Conservation (phyloP, 169 alveolate genomes). For the Plasmodium fragile region DNA sequence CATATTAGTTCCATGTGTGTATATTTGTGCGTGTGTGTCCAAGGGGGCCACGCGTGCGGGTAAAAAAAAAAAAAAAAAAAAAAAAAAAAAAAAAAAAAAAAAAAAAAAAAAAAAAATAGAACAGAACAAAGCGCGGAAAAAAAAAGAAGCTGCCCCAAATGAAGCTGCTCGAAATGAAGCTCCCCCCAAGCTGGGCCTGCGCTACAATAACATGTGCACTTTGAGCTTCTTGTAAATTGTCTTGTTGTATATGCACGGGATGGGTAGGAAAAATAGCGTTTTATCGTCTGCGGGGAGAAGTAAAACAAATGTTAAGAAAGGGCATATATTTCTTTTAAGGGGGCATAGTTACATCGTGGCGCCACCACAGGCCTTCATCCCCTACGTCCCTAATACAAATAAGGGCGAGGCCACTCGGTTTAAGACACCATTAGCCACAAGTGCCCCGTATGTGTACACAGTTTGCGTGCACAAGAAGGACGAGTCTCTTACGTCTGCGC, state of each 20-base stretch:
- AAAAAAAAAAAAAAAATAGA: conserved; percentile 13
- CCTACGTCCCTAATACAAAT: not conserved
- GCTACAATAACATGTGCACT: conserved; percentile 64
- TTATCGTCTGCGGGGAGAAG: conserved; percentile 16
- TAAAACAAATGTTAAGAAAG: conserved; percentile 19
- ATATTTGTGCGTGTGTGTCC: not conserved
- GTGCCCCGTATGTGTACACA: not conserved
- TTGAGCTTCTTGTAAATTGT: conserved; percentile 63
- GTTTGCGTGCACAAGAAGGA: not conserved
- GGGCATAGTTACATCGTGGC: not conserved
- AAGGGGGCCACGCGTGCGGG: not conserved
- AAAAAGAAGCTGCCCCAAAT: conserved; percentile 2
- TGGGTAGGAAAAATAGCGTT: conserved; percentile 40
- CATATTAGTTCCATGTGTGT: not conserved
- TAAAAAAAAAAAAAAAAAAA: not conserved
- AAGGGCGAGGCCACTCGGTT: not conserved
- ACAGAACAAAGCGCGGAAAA: conserved; percentile 6
- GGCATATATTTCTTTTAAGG: not conserved
- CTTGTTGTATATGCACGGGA: conserved; percentile 57
- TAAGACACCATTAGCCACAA: not conserved
- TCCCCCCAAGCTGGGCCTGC: not conserved
- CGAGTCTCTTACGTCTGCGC: conserved; percentile 2
- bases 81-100: conserved; percentile 13
- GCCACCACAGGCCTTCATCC: not conserved
- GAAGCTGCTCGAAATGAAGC: not conserved